Conservation (phyloP, 495 filamentous ascomycete genomes). For the Mytilinidion resinicola region DNA sequence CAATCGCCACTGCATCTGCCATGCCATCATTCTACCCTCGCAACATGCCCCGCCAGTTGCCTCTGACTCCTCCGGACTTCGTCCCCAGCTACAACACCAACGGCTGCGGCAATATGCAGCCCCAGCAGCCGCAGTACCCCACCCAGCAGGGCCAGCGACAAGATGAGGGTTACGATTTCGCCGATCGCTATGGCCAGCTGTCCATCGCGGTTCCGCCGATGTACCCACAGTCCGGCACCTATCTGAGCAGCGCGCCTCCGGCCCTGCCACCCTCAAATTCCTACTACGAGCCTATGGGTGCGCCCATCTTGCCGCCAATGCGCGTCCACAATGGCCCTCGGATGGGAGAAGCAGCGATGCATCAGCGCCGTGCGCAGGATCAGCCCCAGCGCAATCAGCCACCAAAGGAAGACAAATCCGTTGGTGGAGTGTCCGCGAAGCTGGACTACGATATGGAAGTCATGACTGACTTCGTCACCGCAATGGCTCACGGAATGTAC, state of each 20-base stretch:
- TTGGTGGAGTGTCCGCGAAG: conserved; percentile 86
- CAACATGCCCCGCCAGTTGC: conserved; percentile 26
- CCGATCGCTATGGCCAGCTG: conserved; percentile 32
- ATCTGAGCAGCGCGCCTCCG: conserved; percentile 15
- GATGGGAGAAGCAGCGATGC: conserved; percentile 16
- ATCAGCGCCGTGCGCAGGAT: conserved; percentile 28
- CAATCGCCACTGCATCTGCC: conserved; percentile 22
- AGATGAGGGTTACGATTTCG: conserved; percentile 33
- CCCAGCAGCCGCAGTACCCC: conserved; percentile 30
- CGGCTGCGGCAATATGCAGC: conserved; percentile 33
- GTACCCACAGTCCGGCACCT: conserved; percentile 32
- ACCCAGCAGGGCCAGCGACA: conserved; percentile 28
- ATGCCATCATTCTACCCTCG: conserved; percentile 34
- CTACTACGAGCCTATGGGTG: conserved; percentile 34
- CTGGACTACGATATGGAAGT: conserved; percentile 98
- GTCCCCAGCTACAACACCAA: conserved; percentile 29
- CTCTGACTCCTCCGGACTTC: conserved; percentile 37
- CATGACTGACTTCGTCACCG: conserved; percentile 96
- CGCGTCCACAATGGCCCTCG: conserved; percentile 24
- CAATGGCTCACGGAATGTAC: conserved; percentile 83
- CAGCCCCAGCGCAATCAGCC: conserved; percentile 21
- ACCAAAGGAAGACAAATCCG: conserved; percentile 38
- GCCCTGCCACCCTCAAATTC: conserved; percentile 25
- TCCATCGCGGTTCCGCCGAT: conserved; percentile 28
- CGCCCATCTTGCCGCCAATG: conserved; percentile 35